These are phyloP conservation scores for Aspergillus flavus DNA, from an alignment of 2,329 filamentous ascomycete genomes.

Conservation along the genomic window DNA sequence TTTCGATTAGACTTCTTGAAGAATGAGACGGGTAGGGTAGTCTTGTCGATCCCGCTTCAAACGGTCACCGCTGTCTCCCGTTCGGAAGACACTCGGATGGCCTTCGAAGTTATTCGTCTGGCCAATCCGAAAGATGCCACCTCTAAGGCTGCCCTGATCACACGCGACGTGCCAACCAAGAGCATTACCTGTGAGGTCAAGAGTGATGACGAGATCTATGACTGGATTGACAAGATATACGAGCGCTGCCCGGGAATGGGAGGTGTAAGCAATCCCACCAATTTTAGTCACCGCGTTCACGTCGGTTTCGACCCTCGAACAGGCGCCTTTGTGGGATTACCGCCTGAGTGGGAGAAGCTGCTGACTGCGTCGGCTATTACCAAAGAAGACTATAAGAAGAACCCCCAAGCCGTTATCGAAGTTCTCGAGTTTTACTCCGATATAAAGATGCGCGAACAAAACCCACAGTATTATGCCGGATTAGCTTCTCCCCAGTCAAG, in stretches of 20 bases:
- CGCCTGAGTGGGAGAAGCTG: conserved; percentile 95
- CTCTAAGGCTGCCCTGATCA: conserved; percentile 69
- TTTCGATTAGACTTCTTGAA: conserved; percentile 95
- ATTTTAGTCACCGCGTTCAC: conserved; percentile 95
- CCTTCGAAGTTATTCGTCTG: conserved; percentile 87
- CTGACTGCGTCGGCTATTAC: conserved; percentile 96
- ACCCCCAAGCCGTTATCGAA: conserved; percentile 76
- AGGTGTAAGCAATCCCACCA: conserved; percentile 96
- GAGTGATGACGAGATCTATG: conserved; percentile 93
- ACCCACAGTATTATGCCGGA: conserved; percentile 62
- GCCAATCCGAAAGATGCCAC: conserved; percentile 62
- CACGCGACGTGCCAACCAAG: conserved; percentile 78
- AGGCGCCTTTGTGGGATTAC: conserved; percentile 90
- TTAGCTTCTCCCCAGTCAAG: conserved; percentile 66
- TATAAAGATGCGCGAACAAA: conserved; percentile 65
- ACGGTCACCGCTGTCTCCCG: conserved; percentile 89
- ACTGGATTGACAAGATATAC: conserved; percentile 98
- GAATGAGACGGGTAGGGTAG: conserved; percentile 81
- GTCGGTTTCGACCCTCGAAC: conserved; percentile 96
- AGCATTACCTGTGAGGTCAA: conserved; percentile 92
- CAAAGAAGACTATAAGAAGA: conserved; percentile 97
- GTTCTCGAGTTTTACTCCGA: conserved; percentile 71
- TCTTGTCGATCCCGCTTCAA: conserved; percentile 80
- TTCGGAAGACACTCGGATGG: conserved; percentile 86
- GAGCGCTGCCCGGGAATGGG: conserved; percentile 96